phyloP scores from a whole-genome alignment of 106 monocot genomes.

The Dioscorea zingiberensis region DNA sequence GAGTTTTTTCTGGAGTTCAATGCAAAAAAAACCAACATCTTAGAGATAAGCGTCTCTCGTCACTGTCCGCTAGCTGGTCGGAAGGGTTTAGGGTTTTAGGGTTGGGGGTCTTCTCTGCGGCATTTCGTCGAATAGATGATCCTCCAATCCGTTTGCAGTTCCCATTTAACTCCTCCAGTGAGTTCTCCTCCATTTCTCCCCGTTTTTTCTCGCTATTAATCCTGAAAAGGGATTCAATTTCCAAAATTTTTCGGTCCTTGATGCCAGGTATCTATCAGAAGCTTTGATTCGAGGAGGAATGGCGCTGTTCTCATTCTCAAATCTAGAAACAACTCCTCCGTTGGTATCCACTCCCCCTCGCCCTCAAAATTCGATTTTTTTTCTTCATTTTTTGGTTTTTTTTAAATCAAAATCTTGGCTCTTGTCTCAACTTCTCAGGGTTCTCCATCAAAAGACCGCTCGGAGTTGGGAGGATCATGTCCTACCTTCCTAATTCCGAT shows the following conservation, averaged over 20 bases:
- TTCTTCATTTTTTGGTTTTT: background rate
- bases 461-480: background rate
- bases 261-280: background rate
- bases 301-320: background rate
- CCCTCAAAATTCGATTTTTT: background rate
- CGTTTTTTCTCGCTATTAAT: background rate
- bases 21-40: too few relatives aligned
- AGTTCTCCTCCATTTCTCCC: background rate
- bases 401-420: background rate
- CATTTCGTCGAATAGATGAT: background rate
- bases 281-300: background rate
- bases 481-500: background rate
- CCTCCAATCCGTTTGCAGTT: background rate
- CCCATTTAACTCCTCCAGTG: background rate
- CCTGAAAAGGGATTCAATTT: background rate
- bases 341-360: too few relatives aligned
- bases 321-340: too few relatives aligned
- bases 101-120: background rate
- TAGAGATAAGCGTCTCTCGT: too few relatives aligned
- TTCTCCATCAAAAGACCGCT: background rate
- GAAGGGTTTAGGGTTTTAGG: conserved; percentile 1
- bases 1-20: too few relatives aligned
- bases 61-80: background rate
- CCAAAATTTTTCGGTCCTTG: background rate
- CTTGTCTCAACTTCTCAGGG: background rate